Conservation (phyloP, 1,284 basidiomycete genomes). For the Malassezia furfur region DNA sequence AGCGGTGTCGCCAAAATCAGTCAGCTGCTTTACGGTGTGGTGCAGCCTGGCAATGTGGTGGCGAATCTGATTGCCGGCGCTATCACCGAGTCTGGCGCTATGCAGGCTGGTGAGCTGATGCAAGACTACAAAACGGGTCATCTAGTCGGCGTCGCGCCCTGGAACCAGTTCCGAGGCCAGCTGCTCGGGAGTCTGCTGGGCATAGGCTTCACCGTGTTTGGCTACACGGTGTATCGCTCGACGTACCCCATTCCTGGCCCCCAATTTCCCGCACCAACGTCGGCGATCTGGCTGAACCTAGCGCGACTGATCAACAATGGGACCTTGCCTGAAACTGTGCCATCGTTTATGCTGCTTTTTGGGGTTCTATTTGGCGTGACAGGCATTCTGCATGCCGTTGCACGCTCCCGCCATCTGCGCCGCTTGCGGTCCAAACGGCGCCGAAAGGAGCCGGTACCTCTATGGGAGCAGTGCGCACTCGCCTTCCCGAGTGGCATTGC, state of each 20-base stretch:
- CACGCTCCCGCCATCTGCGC: conserved; percentile 38
- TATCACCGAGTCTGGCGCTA: conserved; percentile 88
- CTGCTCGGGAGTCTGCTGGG: conserved; percentile 57
- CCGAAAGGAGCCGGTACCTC: neutral
- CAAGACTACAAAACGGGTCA: conserved; percentile 95
- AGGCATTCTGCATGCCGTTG: conserved; percentile 58
- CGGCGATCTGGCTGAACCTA: conserved; percentile 69
- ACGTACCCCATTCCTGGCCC: conserved; percentile 69
- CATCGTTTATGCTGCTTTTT: conserved; percentile 68
- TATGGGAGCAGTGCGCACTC: conserved; percentile 19
- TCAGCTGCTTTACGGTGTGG: conserved; percentile 82
- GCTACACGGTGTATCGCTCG: conserved; percentile 73
- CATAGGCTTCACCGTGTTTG: conserved; percentile 76
- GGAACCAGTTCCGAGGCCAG: conserved; percentile 49
- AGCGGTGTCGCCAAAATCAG: conserved; percentile 89
- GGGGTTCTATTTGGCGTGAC: conserved; percentile 53
- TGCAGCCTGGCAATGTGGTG: conserved; percentile 75
- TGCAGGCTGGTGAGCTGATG: conserved; percentile 96
- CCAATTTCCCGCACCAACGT: conserved; percentile 84
- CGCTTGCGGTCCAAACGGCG: conserved; percentile 9
- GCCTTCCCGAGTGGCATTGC: conserved; percentile 38
- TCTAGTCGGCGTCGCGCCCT: conserved; percentile 55
- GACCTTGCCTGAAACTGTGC: conserved; percentile 65
- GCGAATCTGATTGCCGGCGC: conserved; percentile 94
- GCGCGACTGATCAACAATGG: conserved; percentile 75